Evolutionary conservation across 2,329 filamentous ascomycete genomes (phyloP).

Genomic region (Coleophoma cylindrospora): DNA sequence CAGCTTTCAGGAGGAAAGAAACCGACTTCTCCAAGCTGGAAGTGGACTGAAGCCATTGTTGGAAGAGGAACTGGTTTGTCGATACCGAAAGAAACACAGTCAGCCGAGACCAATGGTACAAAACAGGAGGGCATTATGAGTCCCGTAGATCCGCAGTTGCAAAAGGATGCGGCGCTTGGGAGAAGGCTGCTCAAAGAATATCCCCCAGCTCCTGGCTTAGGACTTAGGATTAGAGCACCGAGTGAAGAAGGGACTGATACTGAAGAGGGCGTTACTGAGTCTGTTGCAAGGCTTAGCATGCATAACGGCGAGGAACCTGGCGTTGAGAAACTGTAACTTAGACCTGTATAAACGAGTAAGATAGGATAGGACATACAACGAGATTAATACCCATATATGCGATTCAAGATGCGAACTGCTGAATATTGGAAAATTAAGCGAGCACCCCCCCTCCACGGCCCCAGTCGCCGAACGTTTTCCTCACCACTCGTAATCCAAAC

Average conservation of each 20-base stretch:
- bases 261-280: neutral
- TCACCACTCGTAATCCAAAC: too few relatives aligned
- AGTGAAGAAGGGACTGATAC: neutral
- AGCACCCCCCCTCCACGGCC: too few relatives aligned
- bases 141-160: neutral
- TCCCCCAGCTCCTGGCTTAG: neutral
- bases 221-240: neutral
- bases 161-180: neutral
- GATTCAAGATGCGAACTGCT: too few relatives aligned
- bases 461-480: too few relatives aligned
- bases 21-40: conserved; percentile 33
- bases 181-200: too few relatives aligned
- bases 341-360: too few relatives aligned
- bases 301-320: too few relatives aligned
- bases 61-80: conserved; percentile 28
- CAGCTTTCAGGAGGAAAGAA: conserved; percentile 8
- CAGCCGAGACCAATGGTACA: conserved; percentile 15
- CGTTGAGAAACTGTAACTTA: too few relatives aligned
- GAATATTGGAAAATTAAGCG: too few relatives aligned
- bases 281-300: neutral
- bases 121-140: neutral
- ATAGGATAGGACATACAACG: too few relatives aligned
- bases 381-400: too few relatives aligned
- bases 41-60: conserved; percentile 51
- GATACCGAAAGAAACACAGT: conserved; percentile 19